Conservation (phyloP, 179 eudicot genomes). For the Carnegiea gigantea region DNA sequence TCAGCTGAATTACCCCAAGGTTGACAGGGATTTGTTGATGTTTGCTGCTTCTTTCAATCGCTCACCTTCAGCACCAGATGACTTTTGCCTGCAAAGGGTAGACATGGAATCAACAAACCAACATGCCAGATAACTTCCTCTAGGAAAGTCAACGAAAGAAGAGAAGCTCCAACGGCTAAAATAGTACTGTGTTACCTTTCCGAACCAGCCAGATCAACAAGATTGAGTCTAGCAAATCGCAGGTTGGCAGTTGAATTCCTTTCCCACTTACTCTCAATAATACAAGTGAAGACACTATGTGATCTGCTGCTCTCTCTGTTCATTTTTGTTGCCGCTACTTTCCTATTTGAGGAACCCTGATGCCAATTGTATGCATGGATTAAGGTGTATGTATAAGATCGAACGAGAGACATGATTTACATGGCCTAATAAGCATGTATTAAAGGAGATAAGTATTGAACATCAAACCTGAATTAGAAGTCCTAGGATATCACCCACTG, state of each 20-base stretch:
- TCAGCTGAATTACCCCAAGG: slow-evolving; percentile 64
- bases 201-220: slow-evolving; percentile 98
- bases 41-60: slow-evolving; percentile 95
- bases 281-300: slow-evolving; percentile 92
- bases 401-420: slow-evolving; percentile 7
- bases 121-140: neutral
- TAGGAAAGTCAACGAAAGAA: neutral
- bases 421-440: neutral
- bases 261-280: slow-evolving; percentile 93
- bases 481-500: slow-evolving; percentile 80
- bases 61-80: slow-evolving; percentile 99
- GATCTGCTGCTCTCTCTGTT: slow-evolving; percentile 99
- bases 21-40: slow-evolving; percentile 91
- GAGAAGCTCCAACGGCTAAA: neutral
- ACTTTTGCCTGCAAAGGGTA: slow-evolving; percentile 67
- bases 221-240: slow-evolving; percentile 88
- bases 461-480: slow-evolving; percentile 72
- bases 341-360: slow-evolving; percentile 93
- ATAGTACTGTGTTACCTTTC: slow-evolving; percentile 61
- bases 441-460: neutral
- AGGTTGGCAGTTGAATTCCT: slow-evolving; percentile 82
- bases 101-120: slow-evolving; percentile 5
- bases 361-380: slow-evolving; percentile 26
- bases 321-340: slow-evolving; percentile 97
- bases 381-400: slow-evolving; percentile 10